phyloP scores from a whole-genome alignment of 192 early-diverging fungal species.

The Coemansia asiatica region DNA sequence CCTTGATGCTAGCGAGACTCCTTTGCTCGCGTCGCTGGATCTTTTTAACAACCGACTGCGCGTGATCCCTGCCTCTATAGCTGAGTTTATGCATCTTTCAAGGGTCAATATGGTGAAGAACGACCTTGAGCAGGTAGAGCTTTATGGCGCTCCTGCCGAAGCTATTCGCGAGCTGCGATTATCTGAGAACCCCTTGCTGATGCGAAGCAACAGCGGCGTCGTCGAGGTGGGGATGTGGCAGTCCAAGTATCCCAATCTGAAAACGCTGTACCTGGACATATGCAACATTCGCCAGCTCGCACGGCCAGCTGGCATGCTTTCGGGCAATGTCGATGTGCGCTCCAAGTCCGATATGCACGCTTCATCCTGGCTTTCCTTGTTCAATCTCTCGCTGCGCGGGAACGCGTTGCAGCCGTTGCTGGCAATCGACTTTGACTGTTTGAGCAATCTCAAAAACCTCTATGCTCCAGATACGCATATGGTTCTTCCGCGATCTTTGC shows the following conservation, averaged over 20 bases:
- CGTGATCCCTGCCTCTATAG: slow-evolving; percentile 36
- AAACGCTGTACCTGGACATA: slow-evolving; percentile 47
- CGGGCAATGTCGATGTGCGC: neutral
- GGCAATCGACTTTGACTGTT: slow-evolving; percentile 32
- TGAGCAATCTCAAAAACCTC: slow-evolving; percentile 44
- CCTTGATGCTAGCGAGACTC: slow-evolving; percentile 32
- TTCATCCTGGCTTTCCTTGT: slow-evolving; percentile 33
- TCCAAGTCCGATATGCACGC: neutral
- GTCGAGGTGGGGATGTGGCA: slow-evolving; percentile 37
- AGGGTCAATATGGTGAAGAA: slow-evolving; percentile 44
- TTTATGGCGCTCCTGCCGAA: slow-evolving; percentile 34
- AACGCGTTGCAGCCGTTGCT: slow-evolving; percentile 34
- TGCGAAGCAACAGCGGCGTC: slow-evolving; percentile 34
- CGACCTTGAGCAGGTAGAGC: slow-evolving; percentile 42
- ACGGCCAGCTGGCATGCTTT: neutral
- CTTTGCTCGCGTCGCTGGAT: slow-evolving; percentile 41
- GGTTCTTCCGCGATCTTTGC: slow-evolving; percentile 37
- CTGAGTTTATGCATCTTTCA: slow-evolving; percentile 30
- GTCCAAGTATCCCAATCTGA: slow-evolving; percentile 41
- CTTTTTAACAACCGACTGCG: slow-evolving; percentile 47
- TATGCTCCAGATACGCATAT: slow-evolving; percentile 47
- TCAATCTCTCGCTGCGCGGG: slow-evolving; percentile 51
- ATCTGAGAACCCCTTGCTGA: slow-evolving; percentile 46
- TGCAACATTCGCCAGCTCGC: slow-evolving; percentile 42
- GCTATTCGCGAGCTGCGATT: slow-evolving; percentile 45